These are phyloP conservation scores for Teratosphaeria pseudoeucalypti DNA, from an alignment of 2,329 filamentous ascomycete genomes.

Conservation along the genomic window DNA sequence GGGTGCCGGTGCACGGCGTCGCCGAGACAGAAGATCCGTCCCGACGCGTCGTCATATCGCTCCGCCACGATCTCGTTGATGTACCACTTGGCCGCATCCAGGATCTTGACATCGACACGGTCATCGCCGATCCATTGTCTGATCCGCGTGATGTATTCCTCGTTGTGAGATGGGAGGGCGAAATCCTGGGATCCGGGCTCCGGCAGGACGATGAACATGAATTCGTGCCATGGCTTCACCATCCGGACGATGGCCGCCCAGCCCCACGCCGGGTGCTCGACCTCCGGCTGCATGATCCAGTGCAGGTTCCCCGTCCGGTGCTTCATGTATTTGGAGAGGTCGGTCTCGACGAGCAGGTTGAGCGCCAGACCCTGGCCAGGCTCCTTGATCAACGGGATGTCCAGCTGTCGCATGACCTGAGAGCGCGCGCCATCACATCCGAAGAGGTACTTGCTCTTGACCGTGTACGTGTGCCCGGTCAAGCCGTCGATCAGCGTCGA, in stretches of 20 bases:
- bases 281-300: constrained; percentile 46
- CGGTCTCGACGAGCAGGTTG: constrained; percentile 41
- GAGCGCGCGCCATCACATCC: constrained; percentile 47
- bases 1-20: constrained; percentile 51
- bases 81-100: constrained; percentile 48
- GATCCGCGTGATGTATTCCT: constrained; percentile 39
- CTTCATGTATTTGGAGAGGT: constrained; percentile 41
- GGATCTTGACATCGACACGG: constrained; percentile 39
- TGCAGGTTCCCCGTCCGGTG: constrained; percentile 49
- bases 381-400: constrained; percentile 35
- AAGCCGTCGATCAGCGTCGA: constrained; percentile 29
- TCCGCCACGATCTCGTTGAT: constrained; percentile 53
- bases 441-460: constrained; percentile 48
- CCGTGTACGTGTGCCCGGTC: constrained; percentile 31
- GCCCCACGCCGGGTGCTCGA: constrained; percentile 41
- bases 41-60: constrained; percentile 37
- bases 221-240: constrained; percentile 55
- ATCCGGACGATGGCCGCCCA: constrained; percentile 45
- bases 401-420: constrained; percentile 36
- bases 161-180: constrained; percentile 31
- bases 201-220: constrained; percentile 40
- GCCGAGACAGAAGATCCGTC: constrained; percentile 43
- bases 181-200: constrained; percentile 27
- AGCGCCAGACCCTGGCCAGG: constrained; percentile 39
- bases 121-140: constrained; percentile 47